These are phyloP conservation scores for Pisolithus albus DNA, from an alignment of 768 basidiomycete genomes.

Conservation along the genomic window DNA sequence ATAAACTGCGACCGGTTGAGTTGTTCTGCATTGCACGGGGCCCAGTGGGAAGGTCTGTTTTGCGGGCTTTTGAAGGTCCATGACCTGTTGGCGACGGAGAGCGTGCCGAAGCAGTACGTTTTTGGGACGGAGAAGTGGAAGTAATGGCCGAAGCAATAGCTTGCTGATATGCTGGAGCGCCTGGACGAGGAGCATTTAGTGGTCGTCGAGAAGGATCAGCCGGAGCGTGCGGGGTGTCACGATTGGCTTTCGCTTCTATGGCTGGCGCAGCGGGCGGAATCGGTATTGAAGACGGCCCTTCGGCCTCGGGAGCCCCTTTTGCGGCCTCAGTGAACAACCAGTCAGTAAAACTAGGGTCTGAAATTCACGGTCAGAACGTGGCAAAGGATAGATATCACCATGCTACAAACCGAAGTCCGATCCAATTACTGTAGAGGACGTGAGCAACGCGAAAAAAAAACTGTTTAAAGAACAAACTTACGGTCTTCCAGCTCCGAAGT, in stretches of 20 bases:
- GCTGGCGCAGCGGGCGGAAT: constrained; percentile 21
- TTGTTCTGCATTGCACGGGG: constrained; percentile 70
- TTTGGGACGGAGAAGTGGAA: constrained; percentile 46
- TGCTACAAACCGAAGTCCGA: constrained; percentile 60
- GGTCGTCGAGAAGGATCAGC: constrained; percentile 36
- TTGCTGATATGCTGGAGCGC: constrained; percentile 57
- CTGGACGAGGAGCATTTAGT: constrained; percentile 42
- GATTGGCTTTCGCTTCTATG: constrained; percentile 23
- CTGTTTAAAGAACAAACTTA: constrained; percentile 24
- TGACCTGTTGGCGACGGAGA: constrained; percentile 58
- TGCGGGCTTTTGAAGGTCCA: constrained; percentile 64
- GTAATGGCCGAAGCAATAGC: constrained; percentile 62
- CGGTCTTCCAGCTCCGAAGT: constrained; percentile 82
- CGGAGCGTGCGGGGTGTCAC: constrained; percentile 28
- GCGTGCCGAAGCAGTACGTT: constrained; percentile 58
- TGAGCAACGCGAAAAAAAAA: constrained; percentile 10
- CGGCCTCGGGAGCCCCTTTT: constrained; percentile 55
- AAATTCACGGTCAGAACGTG: background rate
- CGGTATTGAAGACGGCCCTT: constrained; percentile 30
- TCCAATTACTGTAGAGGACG: constrained; percentile 53
- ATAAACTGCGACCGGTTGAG: constrained; percentile 49
- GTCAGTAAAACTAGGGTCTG: constrained; percentile 78
- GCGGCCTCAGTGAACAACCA: constrained; percentile 83
- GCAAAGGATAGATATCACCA: constrained; percentile 2
- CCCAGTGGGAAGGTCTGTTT: constrained; percentile 74